phyloP scores from a whole-genome alignment of 306 rosid species.

The Hippophae gyantsensis region DNA sequence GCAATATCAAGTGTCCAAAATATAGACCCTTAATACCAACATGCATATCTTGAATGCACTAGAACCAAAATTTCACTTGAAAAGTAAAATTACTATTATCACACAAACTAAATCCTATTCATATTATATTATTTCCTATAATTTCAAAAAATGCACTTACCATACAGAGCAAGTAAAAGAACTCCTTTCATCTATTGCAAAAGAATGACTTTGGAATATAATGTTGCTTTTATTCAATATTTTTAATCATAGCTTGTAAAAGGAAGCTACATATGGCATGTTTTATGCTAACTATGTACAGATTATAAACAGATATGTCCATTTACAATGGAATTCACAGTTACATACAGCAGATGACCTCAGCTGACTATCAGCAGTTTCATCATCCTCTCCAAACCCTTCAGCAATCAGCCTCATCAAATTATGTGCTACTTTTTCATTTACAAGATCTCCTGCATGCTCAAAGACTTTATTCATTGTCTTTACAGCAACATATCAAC shows the following conservation, averaged over 20 bases:
- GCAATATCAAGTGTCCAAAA: no score
- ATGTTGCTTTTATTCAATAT: neutral
- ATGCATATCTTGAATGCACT: no score
- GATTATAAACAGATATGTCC: neutral
- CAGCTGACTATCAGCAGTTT: slow-evolving; percentile 69
- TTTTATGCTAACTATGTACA: neutral
- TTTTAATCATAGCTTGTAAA: neutral
- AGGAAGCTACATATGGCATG: neutral
- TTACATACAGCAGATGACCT: slow-evolving; percentile 93
- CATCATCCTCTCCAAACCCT: slow-evolving; percentile 93
- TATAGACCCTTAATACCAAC: no score
- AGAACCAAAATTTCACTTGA: no score
- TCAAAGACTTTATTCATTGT: slow-evolving; percentile 98
- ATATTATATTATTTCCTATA: no score
- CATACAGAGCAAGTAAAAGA: neutral
- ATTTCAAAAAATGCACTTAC: neutral
- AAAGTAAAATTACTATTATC: no score
- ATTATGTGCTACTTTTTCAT: slow-evolving; percentile 93
- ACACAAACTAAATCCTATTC: no score
- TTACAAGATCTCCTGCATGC: slow-evolving; percentile 99
- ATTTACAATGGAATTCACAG: slow-evolving; percentile 13
- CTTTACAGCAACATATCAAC: slow-evolving; percentile 32
- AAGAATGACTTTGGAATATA: neutral
- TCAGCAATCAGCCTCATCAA: slow-evolving; percentile 95
- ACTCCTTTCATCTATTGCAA: neutral